Conservation (phyloP, 305 asterid genomes). For the Plantago lanceolata region DNA sequence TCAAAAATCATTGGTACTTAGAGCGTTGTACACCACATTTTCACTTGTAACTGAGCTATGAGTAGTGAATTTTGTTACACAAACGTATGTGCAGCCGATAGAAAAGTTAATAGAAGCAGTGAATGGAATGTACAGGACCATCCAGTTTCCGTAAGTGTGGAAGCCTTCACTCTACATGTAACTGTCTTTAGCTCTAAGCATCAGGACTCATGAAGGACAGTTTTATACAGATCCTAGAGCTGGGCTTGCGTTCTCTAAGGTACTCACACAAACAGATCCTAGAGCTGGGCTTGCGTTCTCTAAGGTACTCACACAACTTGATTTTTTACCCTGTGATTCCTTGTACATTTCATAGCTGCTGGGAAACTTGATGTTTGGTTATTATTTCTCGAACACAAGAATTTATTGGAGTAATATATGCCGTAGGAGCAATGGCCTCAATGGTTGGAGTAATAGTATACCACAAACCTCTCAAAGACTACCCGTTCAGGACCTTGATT, state of each 20-base stretch:
- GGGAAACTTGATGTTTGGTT: background rate
- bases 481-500: constrained; percentile 41
- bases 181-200: constrained; percentile 53
- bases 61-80: background rate
- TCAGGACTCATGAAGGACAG: constrained; percentile 64
- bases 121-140: constrained; percentile 42
- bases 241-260: constrained; percentile 66
- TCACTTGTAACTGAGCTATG: background rate
- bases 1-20: too few relatives aligned
- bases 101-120: constrained; percentile 41
- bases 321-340: background rate
- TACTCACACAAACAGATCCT: too few relatives aligned
- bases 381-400: constrained; percentile 34
- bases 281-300: too few relatives aligned
- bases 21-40: background rate
- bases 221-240: constrained; percentile 55
- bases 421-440: constrained; percentile 60
- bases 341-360: background rate
- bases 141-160: constrained; percentile 48
- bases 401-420: constrained; percentile 54
- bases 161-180: constrained; percentile 58
- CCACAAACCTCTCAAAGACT: constrained; percentile 54
- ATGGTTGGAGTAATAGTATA: constrained; percentile 55
- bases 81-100: constrained; percentile 22
- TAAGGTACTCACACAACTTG: too few relatives aligned